phyloP scores from a whole-genome alignment of 495 filamentous ascomycete species.

The Choiromyces venosus region DNA sequence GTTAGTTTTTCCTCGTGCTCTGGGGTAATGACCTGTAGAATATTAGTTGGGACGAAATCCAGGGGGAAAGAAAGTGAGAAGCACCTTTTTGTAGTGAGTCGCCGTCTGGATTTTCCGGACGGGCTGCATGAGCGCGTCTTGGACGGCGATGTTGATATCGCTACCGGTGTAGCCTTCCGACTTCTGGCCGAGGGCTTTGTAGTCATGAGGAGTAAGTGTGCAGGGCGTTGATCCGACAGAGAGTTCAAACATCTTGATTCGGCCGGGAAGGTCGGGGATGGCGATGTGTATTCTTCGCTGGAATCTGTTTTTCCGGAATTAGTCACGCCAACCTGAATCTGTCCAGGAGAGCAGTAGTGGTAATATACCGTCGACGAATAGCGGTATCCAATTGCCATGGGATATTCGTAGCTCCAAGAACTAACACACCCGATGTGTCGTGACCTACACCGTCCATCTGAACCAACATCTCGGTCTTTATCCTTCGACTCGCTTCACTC shows the following conservation, averaged over 20 bases:
- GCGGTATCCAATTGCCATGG: slow-evolving; percentile 99
- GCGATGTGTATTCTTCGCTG: slow-evolving; percentile 93
- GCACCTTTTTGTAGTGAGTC: slow-evolving; percentile 94
- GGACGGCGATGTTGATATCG: slow-evolving; percentile 93
- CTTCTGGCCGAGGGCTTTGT: slow-evolving; percentile 66
- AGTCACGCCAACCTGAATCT: background rate
- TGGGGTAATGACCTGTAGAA: slow-evolving; percentile 32
- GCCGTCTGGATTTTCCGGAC: slow-evolving; percentile 96
- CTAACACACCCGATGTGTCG: slow-evolving; percentile 86
- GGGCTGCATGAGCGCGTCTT: slow-evolving; percentile 96
- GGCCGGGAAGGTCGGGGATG: slow-evolving; percentile 77
- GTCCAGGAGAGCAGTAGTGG: background rate
- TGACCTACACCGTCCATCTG: slow-evolving; percentile 99
- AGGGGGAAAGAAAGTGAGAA: slow-evolving; percentile 8
- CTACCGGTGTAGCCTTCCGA: slow-evolving; percentile 92
- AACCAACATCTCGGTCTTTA: slow-evolving; percentile 97
- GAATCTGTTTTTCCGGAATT: slow-evolving; percentile 51
- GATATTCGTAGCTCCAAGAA: slow-evolving; percentile 96
- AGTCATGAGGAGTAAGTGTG: slow-evolving; percentile 72
- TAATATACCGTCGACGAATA: slow-evolving; percentile 68
- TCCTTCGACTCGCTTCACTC: slow-evolving; percentile 90
- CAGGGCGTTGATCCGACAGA: slow-evolving; percentile 86
- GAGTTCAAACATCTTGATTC: slow-evolving; percentile 96
- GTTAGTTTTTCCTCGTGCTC: slow-evolving; percentile 75
- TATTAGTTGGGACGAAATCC: background rate